These are phyloP conservation scores for Apiospora rasikravindrae DNA, from an alignment of 2,329 filamentous ascomycete species.

Conservation along the genomic window DNA sequence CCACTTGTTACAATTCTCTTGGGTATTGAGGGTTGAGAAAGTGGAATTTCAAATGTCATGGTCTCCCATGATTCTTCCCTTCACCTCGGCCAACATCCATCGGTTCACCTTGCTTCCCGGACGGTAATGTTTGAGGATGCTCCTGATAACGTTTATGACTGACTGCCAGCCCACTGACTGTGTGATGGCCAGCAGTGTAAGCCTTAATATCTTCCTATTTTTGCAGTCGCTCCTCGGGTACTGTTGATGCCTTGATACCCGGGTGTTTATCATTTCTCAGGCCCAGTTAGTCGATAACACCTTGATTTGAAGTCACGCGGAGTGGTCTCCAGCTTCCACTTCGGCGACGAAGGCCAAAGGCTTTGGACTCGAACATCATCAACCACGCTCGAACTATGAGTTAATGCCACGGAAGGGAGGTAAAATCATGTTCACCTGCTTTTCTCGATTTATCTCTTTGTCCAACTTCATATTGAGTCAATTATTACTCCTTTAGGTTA, in stretches of 20 bases:
- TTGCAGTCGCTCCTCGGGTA: neutral
- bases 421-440: neutral
- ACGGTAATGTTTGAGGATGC: neutral
- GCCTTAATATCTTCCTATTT: neutral
- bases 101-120: too few species aligned
- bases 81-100: neutral
- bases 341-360: too few species aligned
- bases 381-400: neutral
- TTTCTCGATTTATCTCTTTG: neutral
- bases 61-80: neutral
- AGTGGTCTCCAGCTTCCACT: too few species aligned
- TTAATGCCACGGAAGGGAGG: neutral
- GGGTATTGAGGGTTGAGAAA: neutral
- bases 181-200: neutral
- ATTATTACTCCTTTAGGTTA: neutral
- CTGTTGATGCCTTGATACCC: neutral
- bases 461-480: neutral
- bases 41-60: neutral
- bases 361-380: too few species aligned
- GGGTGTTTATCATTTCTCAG: neutral
- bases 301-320: too few species aligned
- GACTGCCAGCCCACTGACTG: too few species aligned
- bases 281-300: too few species aligned
- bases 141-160: too few species aligned
- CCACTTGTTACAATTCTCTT: neutral